These are phyloP conservation scores for Ogataea methylovora DNA, from an alignment of 805 yeast genomes.

Conservation along the genomic window DNA sequence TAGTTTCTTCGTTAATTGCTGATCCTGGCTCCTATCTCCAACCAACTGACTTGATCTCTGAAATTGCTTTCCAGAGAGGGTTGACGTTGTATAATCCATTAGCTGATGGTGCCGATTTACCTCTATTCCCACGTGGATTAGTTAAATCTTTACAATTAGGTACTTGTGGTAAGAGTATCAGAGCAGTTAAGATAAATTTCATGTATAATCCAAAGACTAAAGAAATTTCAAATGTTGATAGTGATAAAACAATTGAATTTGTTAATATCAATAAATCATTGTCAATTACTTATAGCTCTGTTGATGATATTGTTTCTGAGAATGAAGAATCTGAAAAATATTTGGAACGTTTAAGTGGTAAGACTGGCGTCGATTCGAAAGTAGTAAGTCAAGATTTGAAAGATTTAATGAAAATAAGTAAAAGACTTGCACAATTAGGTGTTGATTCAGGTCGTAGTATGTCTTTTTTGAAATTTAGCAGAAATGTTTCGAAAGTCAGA, in stretches of 20 bases:
- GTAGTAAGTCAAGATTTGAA: constrained; percentile 26
- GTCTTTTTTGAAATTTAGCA: neutral
- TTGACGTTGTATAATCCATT: constrained; percentile 72
- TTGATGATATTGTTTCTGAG: constrained; percentile 41
- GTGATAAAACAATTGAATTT: constrained; percentile 28
- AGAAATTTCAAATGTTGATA: constrained; percentile 8
- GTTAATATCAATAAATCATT: constrained; percentile 40
- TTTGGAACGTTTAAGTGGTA: constrained; percentile 4
- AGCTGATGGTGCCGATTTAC: constrained; percentile 37
- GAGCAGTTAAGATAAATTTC: constrained; percentile 40
- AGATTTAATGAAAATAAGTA: constrained; percentile 25
- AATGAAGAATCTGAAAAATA: constrained; percentile 2
- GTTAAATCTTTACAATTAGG: constrained; percentile 33
- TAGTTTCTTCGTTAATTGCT: constrained; percentile 70
- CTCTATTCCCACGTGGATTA: constrained; percentile 63
- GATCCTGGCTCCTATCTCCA: constrained; percentile 70
- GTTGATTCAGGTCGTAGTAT: neutral
- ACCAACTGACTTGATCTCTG: constrained; percentile 30
- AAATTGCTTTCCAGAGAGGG: constrained; percentile 53
- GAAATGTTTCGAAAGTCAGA: neutral
- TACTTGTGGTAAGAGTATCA: constrained; percentile 44
- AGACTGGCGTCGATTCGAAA: constrained; percentile 1
- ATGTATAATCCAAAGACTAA: constrained; percentile 18
- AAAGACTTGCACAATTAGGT: constrained; percentile 11
- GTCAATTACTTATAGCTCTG: constrained; percentile 55